Conservation (phyloP, 2,329 filamentous ascomycete species). For the Xylariaceae sp. region DNA sequence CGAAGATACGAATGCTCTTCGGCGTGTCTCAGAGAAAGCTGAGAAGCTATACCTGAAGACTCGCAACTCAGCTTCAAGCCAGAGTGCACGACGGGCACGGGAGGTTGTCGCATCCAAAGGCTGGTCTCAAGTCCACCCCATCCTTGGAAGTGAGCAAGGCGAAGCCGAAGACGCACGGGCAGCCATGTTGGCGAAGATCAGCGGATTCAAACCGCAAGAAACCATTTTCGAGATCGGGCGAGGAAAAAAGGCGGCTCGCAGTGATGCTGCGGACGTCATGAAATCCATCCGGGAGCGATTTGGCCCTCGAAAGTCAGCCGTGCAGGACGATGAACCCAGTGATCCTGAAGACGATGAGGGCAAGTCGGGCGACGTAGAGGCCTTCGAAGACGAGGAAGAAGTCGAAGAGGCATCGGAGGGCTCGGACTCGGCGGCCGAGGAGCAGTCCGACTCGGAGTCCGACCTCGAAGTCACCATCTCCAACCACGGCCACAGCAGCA, state of each 20-base stretch:
- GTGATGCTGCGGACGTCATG: conserved; percentile 68
- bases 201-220: conserved; percentile 80
- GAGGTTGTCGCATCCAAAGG: conserved; percentile 62
- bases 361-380: conserved; percentile 19
- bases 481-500: conserved; percentile 43
- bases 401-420: conserved; percentile 21
- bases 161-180: conserved; percentile 64
- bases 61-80: conserved; percentile 78
- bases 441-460: conserved; percentile 42
- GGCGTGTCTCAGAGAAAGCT: conserved; percentile 72
- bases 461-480: conserved; percentile 67
- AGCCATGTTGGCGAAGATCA: conserved; percentile 82
- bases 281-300: conserved; percentile 63
- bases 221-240: conserved; percentile 94
- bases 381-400: conserved; percentile 7
- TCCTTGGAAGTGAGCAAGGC: conserved; percentile 67
- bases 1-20: conserved; percentile 63
- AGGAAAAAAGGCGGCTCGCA: conserved; percentile 53
- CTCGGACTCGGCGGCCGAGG: conserved; percentile 28
- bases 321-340: conserved; percentile 34
- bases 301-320: conserved; percentile 47
- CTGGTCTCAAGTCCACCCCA: conserved; percentile 68
- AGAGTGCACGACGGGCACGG: conserved; percentile 84
- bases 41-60: conserved; percentile 90
- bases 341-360: conserved; percentile 25